Evolutionary conservation across 345 rosid species (phyloP).

Genomic region (Brassica incana): DNA sequence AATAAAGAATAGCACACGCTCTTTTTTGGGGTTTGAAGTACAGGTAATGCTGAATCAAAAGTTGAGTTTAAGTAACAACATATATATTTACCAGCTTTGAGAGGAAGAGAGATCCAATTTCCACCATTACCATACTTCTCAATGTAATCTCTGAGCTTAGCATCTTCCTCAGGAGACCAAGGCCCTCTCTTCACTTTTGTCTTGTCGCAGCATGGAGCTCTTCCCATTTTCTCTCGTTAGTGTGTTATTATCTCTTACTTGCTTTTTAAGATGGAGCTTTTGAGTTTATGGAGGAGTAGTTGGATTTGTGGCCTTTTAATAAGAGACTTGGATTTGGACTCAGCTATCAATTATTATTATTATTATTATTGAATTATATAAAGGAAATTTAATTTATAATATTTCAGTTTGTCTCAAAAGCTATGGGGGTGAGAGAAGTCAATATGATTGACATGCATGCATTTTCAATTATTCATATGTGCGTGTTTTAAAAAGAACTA

Average conservation of each 20-base stretch:
- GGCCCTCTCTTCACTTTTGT: conserved; percentile 96
- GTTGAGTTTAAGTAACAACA: neutral
- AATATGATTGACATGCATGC: conserved; percentile 46
- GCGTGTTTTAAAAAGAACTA: neutral
- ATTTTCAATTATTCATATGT: conserved; percentile 16
- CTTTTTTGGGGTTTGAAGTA: neutral
- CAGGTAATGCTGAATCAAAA: neutral
- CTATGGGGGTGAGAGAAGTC: conserved; percentile 38
- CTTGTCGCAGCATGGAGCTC: conserved; percentile 98
- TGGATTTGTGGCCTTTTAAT: conserved; percentile 39
- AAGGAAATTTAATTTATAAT: conserved; percentile 10
- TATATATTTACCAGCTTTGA: conserved; percentile 69
- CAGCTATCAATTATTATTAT: conserved; percentile 27
- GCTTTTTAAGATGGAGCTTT: conserved; percentile 25
- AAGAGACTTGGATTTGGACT: conserved; percentile 37
- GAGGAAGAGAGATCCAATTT: conserved; percentile 94
- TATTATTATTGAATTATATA: conserved; percentile 8
- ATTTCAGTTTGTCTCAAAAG: conserved; percentile 24
- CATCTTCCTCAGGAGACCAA: conserved; percentile 96
- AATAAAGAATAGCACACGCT: conserved; percentile 11
- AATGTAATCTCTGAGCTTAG: conserved; percentile 79
- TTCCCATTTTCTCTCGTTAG: conserved; percentile 59
- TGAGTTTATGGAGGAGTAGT: conserved; percentile 36
- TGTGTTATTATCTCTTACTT: conserved; percentile 26
- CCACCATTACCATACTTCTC: conserved; percentile 87